Evolutionary conservation across 2,329 filamentous ascomycete species (phyloP), one percentile per base, ranked within the genome.

Genomic region (Fusarium sublunatum): DNA sequence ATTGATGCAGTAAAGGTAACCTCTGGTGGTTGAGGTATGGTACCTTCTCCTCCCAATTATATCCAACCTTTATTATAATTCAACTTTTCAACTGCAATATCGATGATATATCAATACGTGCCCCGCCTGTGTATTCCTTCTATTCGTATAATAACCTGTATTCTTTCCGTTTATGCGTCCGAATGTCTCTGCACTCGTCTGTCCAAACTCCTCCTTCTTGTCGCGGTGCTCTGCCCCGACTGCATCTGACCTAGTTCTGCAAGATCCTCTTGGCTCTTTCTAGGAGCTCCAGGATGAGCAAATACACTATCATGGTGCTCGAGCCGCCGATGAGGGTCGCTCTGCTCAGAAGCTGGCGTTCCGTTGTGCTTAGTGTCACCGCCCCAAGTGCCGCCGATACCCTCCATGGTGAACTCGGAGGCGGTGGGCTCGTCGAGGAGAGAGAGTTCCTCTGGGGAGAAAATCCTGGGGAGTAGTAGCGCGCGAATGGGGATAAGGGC

Each of bases 321-420:
- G 10, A 48, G 19, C 3, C 49, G 48, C 26, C 28, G 55, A 5
- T 54, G 36, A 3, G 49, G 45, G 15, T 44, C 56, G 12, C 19
- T 34, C 32, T 39, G 63, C 24, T 45, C 54, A 19, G 61, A 69
- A 24, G 29, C 57, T 24, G 63, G 58, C 9, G 57, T 67, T 29
- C 67, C 71, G 22, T 55, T 70, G 6, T 67, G 68, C 3, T 58
- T 65, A 9, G 45, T 75, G 32, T 7, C 31, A 12, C 76, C 75
- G 1, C 83, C 86, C 72, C 86, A 86, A 13, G 80, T 78, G 1
- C 89, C 90, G 11, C 89, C 89, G 6, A 90, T 88, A 56, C 87
- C 89, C 75, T 92, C 88, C 88, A 92, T 91, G 1, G 86, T 91
- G 57, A 91, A 91, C 8, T 85, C 82, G 53, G 88, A 90, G 1